These are phyloP conservation scores for Nakazawaea sp. DNA, from an alignment of 805 yeast genomes.

Conservation along the genomic window DNA sequence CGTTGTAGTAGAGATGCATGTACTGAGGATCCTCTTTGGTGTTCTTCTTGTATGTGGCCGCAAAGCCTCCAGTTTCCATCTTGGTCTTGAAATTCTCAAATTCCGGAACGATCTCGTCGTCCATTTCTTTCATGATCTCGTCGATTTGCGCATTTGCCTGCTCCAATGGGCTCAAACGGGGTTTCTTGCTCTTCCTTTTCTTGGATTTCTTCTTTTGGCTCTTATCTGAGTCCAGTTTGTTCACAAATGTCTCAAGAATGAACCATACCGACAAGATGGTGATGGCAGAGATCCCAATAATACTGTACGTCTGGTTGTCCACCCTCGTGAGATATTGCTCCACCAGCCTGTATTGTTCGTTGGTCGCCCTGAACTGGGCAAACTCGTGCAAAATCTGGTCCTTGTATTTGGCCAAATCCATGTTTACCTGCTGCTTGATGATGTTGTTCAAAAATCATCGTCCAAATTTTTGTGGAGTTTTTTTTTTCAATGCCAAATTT, in stretches of 20 bases:
- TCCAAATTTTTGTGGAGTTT: too few species aligned
- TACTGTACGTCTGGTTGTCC: slow-evolving; percentile 2
- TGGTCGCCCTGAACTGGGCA: background rate
- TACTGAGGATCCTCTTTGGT: slow-evolving; percentile 22
- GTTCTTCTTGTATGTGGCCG: slow-evolving; percentile 1
- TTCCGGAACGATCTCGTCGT: slow-evolving; percentile 1
- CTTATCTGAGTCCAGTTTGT: background rate
- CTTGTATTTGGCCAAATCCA: slow-evolving; percentile 10
- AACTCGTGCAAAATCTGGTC: slow-evolving; percentile 9
- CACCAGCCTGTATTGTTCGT: background rate
- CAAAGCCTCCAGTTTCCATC: slow-evolving; percentile 2
- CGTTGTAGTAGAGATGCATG: slow-evolving; percentile 54
- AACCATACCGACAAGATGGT: slow-evolving; percentile 8
- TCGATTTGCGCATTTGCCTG: background rate
- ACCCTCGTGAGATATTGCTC: background rate
- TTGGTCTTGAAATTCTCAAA: slow-evolving; percentile 12
- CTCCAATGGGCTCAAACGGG: background rate
- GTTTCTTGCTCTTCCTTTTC: slow-evolving; percentile 6
- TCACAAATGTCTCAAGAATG: slow-evolving; percentile 1
- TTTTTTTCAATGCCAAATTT: too few species aligned
- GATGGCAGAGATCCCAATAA: slow-evolving; percentile 5
- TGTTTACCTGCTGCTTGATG: too few species aligned
- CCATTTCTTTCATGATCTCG: slow-evolving; percentile 3
- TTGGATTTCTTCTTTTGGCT: background rate
- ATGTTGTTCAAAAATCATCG: too few species aligned